Base-by-base conservation (phyloP, 2,329 filamentous ascomycete genomes). In the Paecilomyces fulvus region DNA sequence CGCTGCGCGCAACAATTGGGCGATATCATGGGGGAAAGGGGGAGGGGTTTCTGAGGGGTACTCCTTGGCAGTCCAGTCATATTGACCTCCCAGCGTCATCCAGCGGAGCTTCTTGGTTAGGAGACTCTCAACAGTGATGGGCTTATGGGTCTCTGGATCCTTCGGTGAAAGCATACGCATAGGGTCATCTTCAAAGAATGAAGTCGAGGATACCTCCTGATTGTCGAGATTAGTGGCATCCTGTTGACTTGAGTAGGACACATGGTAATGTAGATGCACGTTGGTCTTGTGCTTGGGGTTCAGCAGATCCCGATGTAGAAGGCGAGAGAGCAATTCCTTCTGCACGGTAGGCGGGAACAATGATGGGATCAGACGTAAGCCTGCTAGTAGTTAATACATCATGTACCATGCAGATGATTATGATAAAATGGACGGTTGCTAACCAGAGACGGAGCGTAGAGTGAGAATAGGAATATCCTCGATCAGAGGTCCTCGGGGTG, bases 31-130 rank as follows among this genome's bases (percentile, higher is more conserved):
- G 0, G 92, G 92, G 64, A 96, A 96, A 0, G 75, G 65, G 0
- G 90, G 90, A 0, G 88, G 86, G 3, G 70, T 58, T n/a, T 80
- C 79, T 9, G 77, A 70, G 0, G 92, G 91, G 67, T 97, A 97
- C 11, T 83, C 76, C 62, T 95, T 92, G 56, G 84, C 83, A 0
- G 91, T 95, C 94, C 92, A 97, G 75, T 97, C 89, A 71, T 97
- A 97, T 71, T 97, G 94, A 0, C 91, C 92, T 52, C 94, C 94
- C 2, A 99, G 82, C 0, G 92, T 97, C 48, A 95, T 83, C 94
- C 94, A 99, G 63, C 92, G 90, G 23, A 97, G 81, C 59, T 89
- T 92, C 60, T 86, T 88, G 56, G 86, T 83, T 49, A 97, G 78
- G 30, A 92, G 83, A 65, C 86, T 85, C 52, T 82, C 77, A 54